Evolutionary conservation across 2,329 filamentous ascomycete species (phyloP).

Genomic region (Xylaria hypoxylon): DNA sequence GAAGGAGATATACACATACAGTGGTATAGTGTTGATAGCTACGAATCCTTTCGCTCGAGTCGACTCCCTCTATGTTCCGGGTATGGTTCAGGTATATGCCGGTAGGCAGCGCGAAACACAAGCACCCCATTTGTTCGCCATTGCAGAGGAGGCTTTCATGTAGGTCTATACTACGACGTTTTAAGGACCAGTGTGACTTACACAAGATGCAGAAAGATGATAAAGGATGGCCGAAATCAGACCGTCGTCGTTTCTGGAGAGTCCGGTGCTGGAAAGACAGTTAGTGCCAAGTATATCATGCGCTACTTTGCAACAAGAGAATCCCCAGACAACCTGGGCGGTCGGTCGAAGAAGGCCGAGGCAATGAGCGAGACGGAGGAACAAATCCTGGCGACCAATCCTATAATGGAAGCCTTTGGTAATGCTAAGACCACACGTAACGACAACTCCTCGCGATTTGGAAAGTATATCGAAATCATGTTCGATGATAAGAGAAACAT

Average conservation of each 20-base stretch:
- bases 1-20: conserved; percentile 99
- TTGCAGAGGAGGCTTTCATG: conserved; percentile 98
- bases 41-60: conserved; percentile 98
- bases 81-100: conserved; percentile 99
- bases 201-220: conserved; percentile 80
- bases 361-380: conserved; percentile 98
- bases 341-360: conserved; percentile 77
- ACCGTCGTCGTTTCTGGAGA: conserved; percentile 99
- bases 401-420: conserved; percentile 99
- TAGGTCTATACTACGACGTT: conserved; percentile 56
- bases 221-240: conserved; percentile 95
- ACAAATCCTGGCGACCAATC: conserved; percentile 97
- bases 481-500: conserved; percentile 96
- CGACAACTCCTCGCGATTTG: conserved; percentile 98
- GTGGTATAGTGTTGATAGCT: conserved; percentile 97
- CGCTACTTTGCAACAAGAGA: conserved; percentile 98
- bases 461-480: conserved; percentile 99
- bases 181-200: conserved; percentile 52
- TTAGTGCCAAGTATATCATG: conserved; percentile 99
- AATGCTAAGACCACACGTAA: conserved; percentile 99
- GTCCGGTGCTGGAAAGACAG: conserved; percentile 98
- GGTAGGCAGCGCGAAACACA: conserved; percentile 97
- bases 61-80: conserved; percentile 97
- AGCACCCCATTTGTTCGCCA: conserved; percentile 97
- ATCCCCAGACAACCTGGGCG: conserved; percentile 86